Base-by-base conservation (phyloP, 1,284 basidiomycete genomes). In the Pseudozyma sp. region DNA sequence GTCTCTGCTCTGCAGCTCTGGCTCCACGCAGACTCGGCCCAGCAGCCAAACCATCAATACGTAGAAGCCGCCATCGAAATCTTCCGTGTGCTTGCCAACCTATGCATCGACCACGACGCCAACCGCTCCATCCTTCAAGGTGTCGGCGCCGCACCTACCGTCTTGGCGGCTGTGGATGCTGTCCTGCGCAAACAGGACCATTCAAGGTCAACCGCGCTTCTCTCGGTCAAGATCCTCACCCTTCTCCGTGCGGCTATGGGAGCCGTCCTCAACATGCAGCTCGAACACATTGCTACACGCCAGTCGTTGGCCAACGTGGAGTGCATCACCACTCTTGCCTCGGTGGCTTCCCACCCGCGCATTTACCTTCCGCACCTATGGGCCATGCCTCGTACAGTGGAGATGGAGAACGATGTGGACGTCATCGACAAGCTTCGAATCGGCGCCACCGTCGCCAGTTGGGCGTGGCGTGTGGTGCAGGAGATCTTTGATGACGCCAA, bases 171-270 rank as follows among this genome's bases (percentile, higher is more conserved):
- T 3, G 88, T 93, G 54, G 93, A 92, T 5, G 90, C 91, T 8
- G 86, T 94, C 34, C 84, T 94, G 49, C 94, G 94, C 79, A 88
- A 90, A 14, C 90, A 90, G 68, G 56, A 58, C 10, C 57, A 54
- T 5, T 75, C 73, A 1, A 59, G 70, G 29, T 73, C 70, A 7
- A 44, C 70, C 10, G 65, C 73, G 19, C 59, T 65, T n/a, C 68
- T 73, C 45, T 70, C 72, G 10, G 52, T 62, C 59, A 63, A 53
- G 31, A 50, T 68, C 37, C 87, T 94, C 42, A 90, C 89, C 79
- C 86, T 94, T 61, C 87, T 93, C 54, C 90, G 90, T 78, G 93
- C 92, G 5, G 88, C 91, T 5, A 88, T 93, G 58, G 93, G 93
- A 4, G 90, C 91, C 7, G 86, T 94, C 31, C 85, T 94, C 51